A percentile compares a stretch with the other conserved stretches of the same genome.
Evolutionary conservation across 768 basidiomycete genomes (phyloP).

Genomic region (Heimioporus sp.): DNA sequence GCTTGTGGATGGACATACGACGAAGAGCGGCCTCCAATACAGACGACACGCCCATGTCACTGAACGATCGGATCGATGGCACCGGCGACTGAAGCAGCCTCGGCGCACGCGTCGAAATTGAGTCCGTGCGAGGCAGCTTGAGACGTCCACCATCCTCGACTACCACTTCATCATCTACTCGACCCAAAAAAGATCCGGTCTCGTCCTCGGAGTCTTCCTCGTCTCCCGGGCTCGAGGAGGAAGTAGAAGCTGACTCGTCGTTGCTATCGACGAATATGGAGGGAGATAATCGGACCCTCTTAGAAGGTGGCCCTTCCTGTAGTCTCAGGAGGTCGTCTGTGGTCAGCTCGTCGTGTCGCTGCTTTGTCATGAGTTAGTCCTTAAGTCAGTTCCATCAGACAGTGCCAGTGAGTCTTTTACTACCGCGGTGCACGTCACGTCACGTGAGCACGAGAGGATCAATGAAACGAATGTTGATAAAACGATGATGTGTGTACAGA

Average conservation of each 20-base stretch:
- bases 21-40: constrained; percentile 62
- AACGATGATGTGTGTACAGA: no score
- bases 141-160: constrained; percentile 17
- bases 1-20: constrained; percentile 80
- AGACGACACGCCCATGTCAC: constrained; percentile 56
- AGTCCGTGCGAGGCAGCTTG: constrained; percentile 20
- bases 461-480: no score
- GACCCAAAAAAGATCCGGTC: constrained; percentile 7
- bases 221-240: constrained; percentile 4
- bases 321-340: constrained; percentile 47
- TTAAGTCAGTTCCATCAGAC: background rate
- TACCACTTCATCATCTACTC: background rate
- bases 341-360: constrained; percentile 27
- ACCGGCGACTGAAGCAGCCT: constrained; percentile 5
- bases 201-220: constrained; percentile 19
- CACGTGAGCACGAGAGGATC: no score
- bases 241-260: constrained; percentile 3
- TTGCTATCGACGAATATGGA: background rate
- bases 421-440: no score
- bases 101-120: constrained; percentile 9
- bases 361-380: constrained; percentile 13
- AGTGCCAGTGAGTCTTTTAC: no score
- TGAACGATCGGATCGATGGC: constrained; percentile 40
- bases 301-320: constrained; percentile 41
- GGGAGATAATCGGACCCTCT: constrained; percentile 29